These are phyloP conservation scores for Paspalum notatum DNA, from an alignment of 176 grass and related monocot species.

Conservation along the genomic window DNA sequence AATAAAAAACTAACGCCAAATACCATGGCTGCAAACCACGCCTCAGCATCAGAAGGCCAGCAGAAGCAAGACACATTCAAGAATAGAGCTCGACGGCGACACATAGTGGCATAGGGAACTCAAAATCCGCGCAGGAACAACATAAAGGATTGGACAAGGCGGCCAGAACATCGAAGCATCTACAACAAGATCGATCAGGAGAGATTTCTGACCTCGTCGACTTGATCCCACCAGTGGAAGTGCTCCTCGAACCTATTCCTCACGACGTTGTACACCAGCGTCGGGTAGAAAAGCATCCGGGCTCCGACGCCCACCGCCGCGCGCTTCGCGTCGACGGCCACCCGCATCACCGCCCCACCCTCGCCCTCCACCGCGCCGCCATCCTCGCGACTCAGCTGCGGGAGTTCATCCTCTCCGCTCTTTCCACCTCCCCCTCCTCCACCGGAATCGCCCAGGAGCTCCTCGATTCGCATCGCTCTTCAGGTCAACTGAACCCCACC, in stretches of 20 bases:
- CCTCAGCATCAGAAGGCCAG: background rate
- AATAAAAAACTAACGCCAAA: slow-evolving; percentile 9
- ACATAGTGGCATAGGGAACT: background rate
- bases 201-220: slow-evolving; percentile 64
- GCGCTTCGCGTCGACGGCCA: slow-evolving; percentile 65
- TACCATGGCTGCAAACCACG: background rate
- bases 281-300: slow-evolving; percentile 92
- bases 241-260: slow-evolving; percentile 73
- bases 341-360: slow-evolving; percentile 34
- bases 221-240: slow-evolving; percentile 97
- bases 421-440: slow-evolving; percentile 1
- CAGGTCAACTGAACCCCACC: slow-evolving; percentile 7
- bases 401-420: slow-evolving; percentile 7
- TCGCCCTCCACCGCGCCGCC: slow-evolving; percentile 14
- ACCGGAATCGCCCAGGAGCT: slow-evolving; percentile 49
- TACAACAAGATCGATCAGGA: background rate
- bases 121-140: background rate
- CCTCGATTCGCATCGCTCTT: slow-evolving; percentile 71
- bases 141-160: background rate
- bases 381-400: slow-evolving; percentile 21
- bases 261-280: slow-evolving; percentile 86
- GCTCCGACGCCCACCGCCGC: slow-evolving; percentile 82
- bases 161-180: background rate
- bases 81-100: background rate
- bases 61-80: slow-evolving; percentile 38